Conservation (phyloP, 306 rosid genomes). For the Medicago ruthenica region DNA sequence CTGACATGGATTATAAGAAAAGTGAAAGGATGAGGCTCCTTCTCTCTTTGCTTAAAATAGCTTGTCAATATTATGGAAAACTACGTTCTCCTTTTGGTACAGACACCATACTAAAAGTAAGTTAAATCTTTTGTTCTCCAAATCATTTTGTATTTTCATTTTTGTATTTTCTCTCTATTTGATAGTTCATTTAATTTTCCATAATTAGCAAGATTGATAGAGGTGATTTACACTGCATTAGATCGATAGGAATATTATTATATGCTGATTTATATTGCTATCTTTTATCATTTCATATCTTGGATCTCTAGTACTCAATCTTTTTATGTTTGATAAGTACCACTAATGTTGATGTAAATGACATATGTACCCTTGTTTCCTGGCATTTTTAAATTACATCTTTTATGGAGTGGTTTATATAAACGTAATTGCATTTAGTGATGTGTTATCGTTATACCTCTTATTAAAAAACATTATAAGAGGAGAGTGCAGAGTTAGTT, state of each 20-base stretch:
- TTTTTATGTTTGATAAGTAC: slow-evolving; percentile 6
- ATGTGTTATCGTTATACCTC: not conserved
- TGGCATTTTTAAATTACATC: not conserved
- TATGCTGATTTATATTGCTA: slow-evolving; percentile 5
- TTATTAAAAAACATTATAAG: not conserved
- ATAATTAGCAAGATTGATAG: slow-evolving; percentile 11
- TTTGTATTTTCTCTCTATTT: slow-evolving; percentile 13
- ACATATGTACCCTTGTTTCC: not conserved
- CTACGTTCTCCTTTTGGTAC: slow-evolving; percentile 92
- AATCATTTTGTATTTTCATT: slow-evolving; percentile 24
- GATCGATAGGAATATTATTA: not conserved
- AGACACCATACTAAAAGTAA: slow-evolving; percentile 64
- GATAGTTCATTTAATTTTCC: slow-evolving; percentile 18
- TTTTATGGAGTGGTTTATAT: slow-evolving; percentile 3
- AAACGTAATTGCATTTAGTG: slow-evolving; percentile 18
- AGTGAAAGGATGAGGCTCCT: slow-evolving; percentile 76
- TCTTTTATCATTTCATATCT: slow-evolving; percentile 4
- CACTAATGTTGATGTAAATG: not conserved
- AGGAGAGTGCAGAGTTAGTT: not conserved
- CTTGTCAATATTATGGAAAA: slow-evolving; percentile 89
- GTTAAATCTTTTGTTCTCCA: slow-evolving; percentile 12
- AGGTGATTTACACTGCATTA: not conserved
- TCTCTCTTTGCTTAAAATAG: slow-evolving; percentile 85
- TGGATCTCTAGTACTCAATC: not conserved
- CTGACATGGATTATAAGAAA: slow-evolving; percentile 68